phyloP scores from a whole-genome alignment of 1,139 yeast species.

The Saccharomyces hybrid region DNA sequence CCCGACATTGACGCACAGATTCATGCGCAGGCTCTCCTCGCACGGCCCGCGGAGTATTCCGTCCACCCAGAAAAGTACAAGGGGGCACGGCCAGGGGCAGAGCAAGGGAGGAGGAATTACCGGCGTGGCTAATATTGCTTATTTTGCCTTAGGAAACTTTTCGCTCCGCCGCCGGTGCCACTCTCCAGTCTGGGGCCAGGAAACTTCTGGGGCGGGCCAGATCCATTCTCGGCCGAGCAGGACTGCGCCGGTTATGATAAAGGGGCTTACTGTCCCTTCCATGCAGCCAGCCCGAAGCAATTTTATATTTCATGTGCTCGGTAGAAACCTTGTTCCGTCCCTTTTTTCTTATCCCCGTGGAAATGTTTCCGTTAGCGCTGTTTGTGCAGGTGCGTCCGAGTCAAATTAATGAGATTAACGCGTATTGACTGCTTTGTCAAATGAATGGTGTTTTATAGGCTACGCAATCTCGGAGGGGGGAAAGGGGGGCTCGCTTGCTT shows the following conservation, averaged over 20 bases:
- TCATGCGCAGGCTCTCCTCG: background rate
- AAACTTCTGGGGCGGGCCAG: background rate
- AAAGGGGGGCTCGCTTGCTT: background rate
- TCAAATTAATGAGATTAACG: background rate
- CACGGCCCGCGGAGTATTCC: background rate
- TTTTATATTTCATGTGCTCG: constrained; percentile 41
- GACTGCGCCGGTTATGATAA: background rate
- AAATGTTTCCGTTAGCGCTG: background rate
- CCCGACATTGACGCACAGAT: background rate
- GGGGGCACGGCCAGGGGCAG: background rate
- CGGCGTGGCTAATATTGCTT: background rate
- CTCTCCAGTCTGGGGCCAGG: background rate
- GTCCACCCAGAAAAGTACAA: background rate
- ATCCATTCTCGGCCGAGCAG: background rate
- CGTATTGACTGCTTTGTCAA: background rate
- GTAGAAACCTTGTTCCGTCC: constrained; percentile 26
- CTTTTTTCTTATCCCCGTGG: background rate
- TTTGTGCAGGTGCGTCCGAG: background rate
- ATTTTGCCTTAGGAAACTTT: background rate
- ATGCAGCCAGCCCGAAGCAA: background rate
- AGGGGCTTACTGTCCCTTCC: background rate
- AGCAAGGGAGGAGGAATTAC: background rate
- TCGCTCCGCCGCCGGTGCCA: background rate
- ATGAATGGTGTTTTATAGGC: background rate
- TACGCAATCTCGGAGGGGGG: constrained; percentile 20